Evolutionary conservation across 345 rosid genomes (phyloP).

Genomic region (Viola odorata): DNA sequence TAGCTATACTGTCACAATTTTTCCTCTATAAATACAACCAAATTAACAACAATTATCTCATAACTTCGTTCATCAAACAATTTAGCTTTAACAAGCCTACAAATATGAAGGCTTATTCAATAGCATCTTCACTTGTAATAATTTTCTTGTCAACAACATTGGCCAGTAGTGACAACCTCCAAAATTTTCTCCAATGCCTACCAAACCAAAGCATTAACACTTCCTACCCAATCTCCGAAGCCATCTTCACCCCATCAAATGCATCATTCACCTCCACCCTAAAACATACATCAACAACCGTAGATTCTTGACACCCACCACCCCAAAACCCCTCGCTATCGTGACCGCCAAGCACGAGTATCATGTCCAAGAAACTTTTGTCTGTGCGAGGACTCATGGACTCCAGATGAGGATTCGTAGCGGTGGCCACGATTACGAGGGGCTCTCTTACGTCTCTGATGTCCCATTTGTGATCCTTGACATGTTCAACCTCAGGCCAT

Average conservation of each 20-base stretch:
- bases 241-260: background rate
- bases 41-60: too few relatives aligned
- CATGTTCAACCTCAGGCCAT: background rate
- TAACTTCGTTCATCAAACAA: too few relatives aligned
- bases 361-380: constrained; percentile 10
- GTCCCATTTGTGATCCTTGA: constrained; percentile 4
- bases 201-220: background rate
- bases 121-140: background rate
- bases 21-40: background rate
- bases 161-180: background rate
- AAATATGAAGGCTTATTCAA: background rate
- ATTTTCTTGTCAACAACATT: background rate
- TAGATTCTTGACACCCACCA: background rate
- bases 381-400: constrained; percentile 3
- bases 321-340: constrained; percentile 3
- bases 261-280: background rate
- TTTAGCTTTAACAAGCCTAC: too few relatives aligned
- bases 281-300: background rate
- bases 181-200: constrained; percentile 1
- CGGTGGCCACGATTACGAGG: constrained; percentile 9
- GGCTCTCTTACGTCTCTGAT: background rate
- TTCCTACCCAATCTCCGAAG: background rate
- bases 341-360: background rate
- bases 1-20: too few relatives aligned
- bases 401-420: constrained; percentile 8